Evolutionary conservation across 805 yeast species (phyloP), one percentile per base, ranked within the genome.

Genomic region (Metschnikowia lachancei): DNA sequence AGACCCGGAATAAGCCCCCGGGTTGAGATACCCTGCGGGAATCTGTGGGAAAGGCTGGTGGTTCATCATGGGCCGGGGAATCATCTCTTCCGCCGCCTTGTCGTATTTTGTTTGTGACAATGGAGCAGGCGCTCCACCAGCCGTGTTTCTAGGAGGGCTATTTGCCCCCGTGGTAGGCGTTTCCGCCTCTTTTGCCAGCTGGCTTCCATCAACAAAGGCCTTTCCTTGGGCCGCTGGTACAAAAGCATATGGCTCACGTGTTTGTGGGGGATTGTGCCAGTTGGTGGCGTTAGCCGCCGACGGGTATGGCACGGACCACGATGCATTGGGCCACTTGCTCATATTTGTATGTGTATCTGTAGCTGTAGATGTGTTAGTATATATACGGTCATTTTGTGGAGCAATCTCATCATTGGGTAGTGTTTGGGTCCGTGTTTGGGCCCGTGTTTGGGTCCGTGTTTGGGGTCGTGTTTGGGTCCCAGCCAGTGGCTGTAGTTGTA

Each of bases 241-340:
- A 31, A 39, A 47, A 1, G 44, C 16, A 31, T 50, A 41, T 28
- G 24, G 41, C 13, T 40, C 47, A 33, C 32, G 41, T 14, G 26
- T 38, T 36, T 36, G 35, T 2, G 33, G 29, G 12, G 44, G 39
- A 10, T 36, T 31, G 11, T 29, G 32, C 43, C 46, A 42, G 5
- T 41, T 37, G 31, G 14, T 43, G 19, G 39, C 32, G 34, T 32
- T 30, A 7, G 41, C 30, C 6, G 31, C 29, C 11, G 46, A 24
- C 32, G 47, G 31, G 22, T 45, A 47, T 17, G 46, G 42, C 35
- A 34, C 26, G 9, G 29, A 43, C 55, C 51, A 51, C 22, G 55
- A 18, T 17, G 49, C 49, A 37, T 49, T 51, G 14, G 43, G 54
- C 57, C 55, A 53, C 46, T 49, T 53, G 49, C 57, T 53, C 57